Evolutionary conservation across 805 yeast genomes (phyloP), one percentile per base, ranked within the genome.

Genomic region (Candida pseudofarinosa): DNA sequence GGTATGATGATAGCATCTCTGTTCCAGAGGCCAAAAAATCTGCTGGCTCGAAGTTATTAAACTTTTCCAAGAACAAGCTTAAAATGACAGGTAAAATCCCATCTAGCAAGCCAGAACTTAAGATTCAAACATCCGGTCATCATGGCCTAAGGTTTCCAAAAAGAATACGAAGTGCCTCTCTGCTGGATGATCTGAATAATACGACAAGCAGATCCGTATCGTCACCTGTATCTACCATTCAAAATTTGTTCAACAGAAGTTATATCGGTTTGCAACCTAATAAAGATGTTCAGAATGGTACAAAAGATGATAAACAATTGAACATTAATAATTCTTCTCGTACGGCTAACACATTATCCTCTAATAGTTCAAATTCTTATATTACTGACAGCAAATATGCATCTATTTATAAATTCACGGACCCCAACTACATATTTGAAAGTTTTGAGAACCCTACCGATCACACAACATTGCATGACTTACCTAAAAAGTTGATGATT

Each of bases 361-460:
- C 70, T 4, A 63, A 59, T 43, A 65, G 56, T 43, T 63, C 69
- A 26, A 66, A 65, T 45, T 63, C 69, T 5, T 47, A 43, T 16
- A 54, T 66, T 17, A 43, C 65, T 0, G 70, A 66, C 40, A 42
- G 54, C 1, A 51, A 53, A 31, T 56, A 60, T 40, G 71, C 69
- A 4, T 47, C 53, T 46, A 49, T 61, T 3, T 65, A 59, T 50
- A 63, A 62, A 30, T 66, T 65, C 48, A 63, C 70, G 0, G 61
- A 63, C 37, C 63, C 67, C 0, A 61, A 55, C 30, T 62, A 53
- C 44, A 39, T 58, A 1, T 31, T 53, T 4, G 69, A 63, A 13
- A 62, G 56, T 12, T 18, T 36, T 4, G 68, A 60, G 2, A 46
- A 44, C 31, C 23, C 42, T 4, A 39, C 39, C 3, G 63, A 61